Conservation (phyloP, 2,329 filamentous ascomycete genomes). For the Colletotrichum magnum region DNA sequence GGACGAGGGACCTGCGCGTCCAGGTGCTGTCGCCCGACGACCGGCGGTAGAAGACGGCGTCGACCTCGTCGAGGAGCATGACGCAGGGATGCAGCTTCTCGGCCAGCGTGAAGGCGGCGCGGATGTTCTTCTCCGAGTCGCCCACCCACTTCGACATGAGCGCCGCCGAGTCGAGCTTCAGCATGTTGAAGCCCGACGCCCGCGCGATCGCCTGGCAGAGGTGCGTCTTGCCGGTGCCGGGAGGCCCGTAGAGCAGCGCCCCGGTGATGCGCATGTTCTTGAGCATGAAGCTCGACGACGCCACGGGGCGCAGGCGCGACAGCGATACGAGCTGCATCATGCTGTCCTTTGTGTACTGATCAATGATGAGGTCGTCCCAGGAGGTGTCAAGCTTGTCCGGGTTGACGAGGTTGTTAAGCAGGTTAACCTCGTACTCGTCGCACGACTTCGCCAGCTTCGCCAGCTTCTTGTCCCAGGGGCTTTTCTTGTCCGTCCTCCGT, state of each 20-base stretch:
- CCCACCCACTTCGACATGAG: slow-evolving; percentile 41
- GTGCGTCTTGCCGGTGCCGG: slow-evolving; percentile 49
- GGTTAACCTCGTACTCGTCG: background rate
- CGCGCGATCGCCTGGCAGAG: slow-evolving; percentile 45
- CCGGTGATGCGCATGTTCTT: slow-evolving; percentile 39
- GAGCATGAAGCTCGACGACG: background rate
- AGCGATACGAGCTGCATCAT: background rate
- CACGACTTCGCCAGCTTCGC: background rate
- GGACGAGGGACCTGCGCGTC: slow-evolving; percentile 40
- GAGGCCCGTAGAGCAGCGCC: slow-evolving; percentile 48
- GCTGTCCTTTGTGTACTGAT: background rate
- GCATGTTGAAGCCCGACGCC: slow-evolving; percentile 42
- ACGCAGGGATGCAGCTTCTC: slow-evolving; percentile 46
- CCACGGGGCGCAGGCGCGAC: background rate
- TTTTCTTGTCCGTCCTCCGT: no score
- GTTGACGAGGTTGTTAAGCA: background rate
- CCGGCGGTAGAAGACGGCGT: slow-evolving; percentile 40
- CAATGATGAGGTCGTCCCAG: background rate
- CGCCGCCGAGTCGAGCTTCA: slow-evolving; percentile 40
- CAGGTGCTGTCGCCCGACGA: slow-evolving; percentile 13
- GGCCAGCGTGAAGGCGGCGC: slow-evolving; percentile 45
- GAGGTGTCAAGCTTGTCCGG: background rate
- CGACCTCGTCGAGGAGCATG: slow-evolving; percentile 49
- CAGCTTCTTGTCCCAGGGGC: background rate
- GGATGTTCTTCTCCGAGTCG: slow-evolving; percentile 48